Base-by-base conservation (phyloP, 2,329 filamentous ascomycete species). In the Exophiala bonariae region DNA sequence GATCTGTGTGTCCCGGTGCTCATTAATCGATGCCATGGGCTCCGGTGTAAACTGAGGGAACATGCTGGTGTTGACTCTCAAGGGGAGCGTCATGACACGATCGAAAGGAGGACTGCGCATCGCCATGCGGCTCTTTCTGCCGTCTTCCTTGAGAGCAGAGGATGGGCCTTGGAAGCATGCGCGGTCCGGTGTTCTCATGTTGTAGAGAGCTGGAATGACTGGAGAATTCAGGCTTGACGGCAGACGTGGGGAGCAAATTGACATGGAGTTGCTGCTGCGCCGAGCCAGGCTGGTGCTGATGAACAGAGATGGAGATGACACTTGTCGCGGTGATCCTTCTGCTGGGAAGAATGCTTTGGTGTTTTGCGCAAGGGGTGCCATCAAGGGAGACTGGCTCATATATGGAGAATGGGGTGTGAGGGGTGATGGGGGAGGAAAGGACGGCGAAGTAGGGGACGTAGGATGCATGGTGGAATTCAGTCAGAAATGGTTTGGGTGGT, bases 51-150 rank as follows among this genome's bases (percentile, higher is more conserved):
- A 26, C 16, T n/a, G 23, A 20, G 40, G 33, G 34, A 30, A 19
- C 14, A 49, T 28, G 13, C 41, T 45, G 13, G 54, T 54, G 18
- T 52, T 55, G 30, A 54, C 44, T 31, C 55, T 44, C 19, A 56
- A 40, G n/a, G 55, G 52, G 9, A 53, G 45, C 5, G 47, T 41
- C 26, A 55, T 18, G 18, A 47, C 39, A 35, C 43, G 40, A 14
- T 49, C 43, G 20, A 40, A 18, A 13, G 26, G 32, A 3, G 47
- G 45, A 31, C 43, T 50, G 33, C 40, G 43, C 36, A 52, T 49
- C 10, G 44, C 41, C 41, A 53, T 50, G 13, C 53, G 31, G 44
- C 50, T 56, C n/a, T 51, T 47, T 11, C 53, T 45, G 31, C 53
- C 47, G 23, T 53, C 47, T 14, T 47, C 47, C 20, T 22, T 28